A percentile compares a stretch with the other conserved stretches of the same genome.
phyloP scores from a whole-genome alignment of 129 eudicot species.

The Daucus carota region DNA sequence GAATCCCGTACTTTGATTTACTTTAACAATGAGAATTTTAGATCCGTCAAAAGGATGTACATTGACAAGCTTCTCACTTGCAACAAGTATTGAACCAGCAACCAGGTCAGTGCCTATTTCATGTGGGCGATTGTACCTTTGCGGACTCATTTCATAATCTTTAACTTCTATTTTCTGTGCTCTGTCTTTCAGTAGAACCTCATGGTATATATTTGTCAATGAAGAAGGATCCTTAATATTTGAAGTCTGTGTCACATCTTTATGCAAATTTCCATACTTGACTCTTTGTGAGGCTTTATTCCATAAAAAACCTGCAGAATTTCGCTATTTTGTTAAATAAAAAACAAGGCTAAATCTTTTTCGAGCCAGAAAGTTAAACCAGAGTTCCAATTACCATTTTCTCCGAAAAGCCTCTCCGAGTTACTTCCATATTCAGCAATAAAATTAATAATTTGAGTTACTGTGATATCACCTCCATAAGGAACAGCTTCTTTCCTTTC shows the following conservation, averaged over 20 bases:
- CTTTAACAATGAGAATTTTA: slow-evolving; percentile 66
- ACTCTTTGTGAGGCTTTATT: slow-evolving; percentile 26
- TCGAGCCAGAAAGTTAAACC: neutral
- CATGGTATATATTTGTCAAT: slow-evolving; percentile 27
- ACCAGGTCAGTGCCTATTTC: slow-evolving; percentile 30
- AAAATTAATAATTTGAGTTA: slow-evolving; percentile 53
- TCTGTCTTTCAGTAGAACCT: slow-evolving; percentile 42
- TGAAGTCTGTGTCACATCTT: slow-evolving; percentile 18
- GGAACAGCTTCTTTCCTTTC: slow-evolving; percentile 51
- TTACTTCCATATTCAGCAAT: slow-evolving; percentile 58
- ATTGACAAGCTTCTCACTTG: slow-evolving; percentile 54
- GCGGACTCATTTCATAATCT: slow-evolving; percentile 21
- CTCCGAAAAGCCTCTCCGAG: slow-evolving; percentile 40
- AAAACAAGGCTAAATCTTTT: neutral
- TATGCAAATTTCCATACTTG: slow-evolving; percentile 21
- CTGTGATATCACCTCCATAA: slow-evolving; percentile 68
- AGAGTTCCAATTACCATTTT: slow-evolving; percentile 36
- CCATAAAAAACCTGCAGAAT: slow-evolving; percentile 39
- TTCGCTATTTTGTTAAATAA: neutral
- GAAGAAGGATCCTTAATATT: slow-evolving; percentile 11
- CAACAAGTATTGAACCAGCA: slow-evolving; percentile 59
- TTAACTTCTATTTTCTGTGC: slow-evolving; percentile 15
- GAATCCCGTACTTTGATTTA: slow-evolving; percentile 52
- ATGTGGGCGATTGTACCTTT: slow-evolving; percentile 15
- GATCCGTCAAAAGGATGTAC: slow-evolving; percentile 54